Evolutionary conservation across 1,139 yeast genomes (phyloP), one percentile per base, ranked within the genome.

Genomic region (Geotrichum citri-aurantii): DNA sequence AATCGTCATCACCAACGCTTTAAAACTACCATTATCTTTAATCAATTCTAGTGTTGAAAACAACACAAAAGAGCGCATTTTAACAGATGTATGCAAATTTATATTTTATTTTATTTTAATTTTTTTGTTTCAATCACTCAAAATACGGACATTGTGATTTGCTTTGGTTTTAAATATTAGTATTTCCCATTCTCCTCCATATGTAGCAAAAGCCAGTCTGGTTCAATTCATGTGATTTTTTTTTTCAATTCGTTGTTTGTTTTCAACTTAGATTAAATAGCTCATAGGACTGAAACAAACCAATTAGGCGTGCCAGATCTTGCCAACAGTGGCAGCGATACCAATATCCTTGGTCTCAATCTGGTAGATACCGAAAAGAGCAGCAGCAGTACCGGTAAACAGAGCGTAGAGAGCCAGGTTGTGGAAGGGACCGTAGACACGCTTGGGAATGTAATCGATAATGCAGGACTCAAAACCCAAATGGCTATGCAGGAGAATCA

Each of bases 391-490:
- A 27, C 92, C 91, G 12, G 81, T 66, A 42, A 82, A 79, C 67
- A 86, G 76, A 49, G 83, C 68, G 62, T 78, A 75, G 75, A 80
- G 75, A 24, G 89, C 88, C 52, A 78, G 70, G 59, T 77, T 79
- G 74, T 88, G 87, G 80, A 86, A 81, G 50, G 77, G 69, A 10
- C 96, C 95, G 71, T 85, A 92, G 47, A 85, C 89, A 72, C 97
- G 82, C 73, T 79, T 78, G 58, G 97, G 97, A 63, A 92, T 85
- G 75, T 91, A 91, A 74, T 92, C 97, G 62, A 85, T 82, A 69
- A 92, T 90, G 76, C 97, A 89, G 48, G 95, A 79, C 68, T 84
- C 85, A 75, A 92, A 81, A 0, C 97, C 98, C 59, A 84, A 80
- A 73, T 88, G 88, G 60, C 86, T 79, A 75, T 92, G 97, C 66